Evolutionary conservation across 2,329 filamentous ascomycete genomes (phyloP).

Genomic region (Ploettnerulaceae sp.): DNA sequence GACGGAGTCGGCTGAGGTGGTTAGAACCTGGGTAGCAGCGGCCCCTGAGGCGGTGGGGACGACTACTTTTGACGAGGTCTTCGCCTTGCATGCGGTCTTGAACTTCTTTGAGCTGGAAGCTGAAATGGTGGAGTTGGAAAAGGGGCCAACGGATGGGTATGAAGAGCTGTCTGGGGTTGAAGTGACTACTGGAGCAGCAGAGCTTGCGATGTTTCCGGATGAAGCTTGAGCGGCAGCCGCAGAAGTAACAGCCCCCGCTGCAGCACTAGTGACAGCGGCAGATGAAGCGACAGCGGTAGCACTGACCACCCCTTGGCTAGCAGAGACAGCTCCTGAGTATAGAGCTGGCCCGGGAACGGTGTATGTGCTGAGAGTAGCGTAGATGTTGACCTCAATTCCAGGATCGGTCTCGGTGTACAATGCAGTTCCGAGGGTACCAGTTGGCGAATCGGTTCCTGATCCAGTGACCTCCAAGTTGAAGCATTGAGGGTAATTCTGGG

Average conservation of each 20-base stretch:
- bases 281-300: conserved; percentile 7
- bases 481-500: conserved; percentile 48
- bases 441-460: conserved; percentile 37
- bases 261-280: conserved; percentile 3
- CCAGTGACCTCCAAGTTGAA: conserved; percentile 45
- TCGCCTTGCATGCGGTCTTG: conserved; percentile 21
- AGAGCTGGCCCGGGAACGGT: conserved; percentile 35
- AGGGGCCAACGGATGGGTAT: conserved; percentile 1
- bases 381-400: conserved; percentile 41
- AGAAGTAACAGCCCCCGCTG: too few relatives aligned
- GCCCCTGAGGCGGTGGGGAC: conserved; percentile 6
- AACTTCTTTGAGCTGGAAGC: conserved; percentile 11
- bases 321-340: conserved; percentile 20
- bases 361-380: conserved; percentile 32
- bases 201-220: too few relatives aligned
- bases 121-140: conserved; percentile 9
- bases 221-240: too few relatives aligned
- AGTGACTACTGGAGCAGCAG: conserved; percentile 6
- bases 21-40: background rate
- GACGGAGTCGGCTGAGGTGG: conserved; percentile 6
- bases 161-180: background rate
- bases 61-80: conserved; percentile 8
- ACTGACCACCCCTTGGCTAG: background rate
- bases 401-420: conserved; percentile 40
- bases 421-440: conserved; percentile 36